Base-by-base conservation (phyloP, 768 basidiomycete species). In the Tremella fuciformis region DNA sequence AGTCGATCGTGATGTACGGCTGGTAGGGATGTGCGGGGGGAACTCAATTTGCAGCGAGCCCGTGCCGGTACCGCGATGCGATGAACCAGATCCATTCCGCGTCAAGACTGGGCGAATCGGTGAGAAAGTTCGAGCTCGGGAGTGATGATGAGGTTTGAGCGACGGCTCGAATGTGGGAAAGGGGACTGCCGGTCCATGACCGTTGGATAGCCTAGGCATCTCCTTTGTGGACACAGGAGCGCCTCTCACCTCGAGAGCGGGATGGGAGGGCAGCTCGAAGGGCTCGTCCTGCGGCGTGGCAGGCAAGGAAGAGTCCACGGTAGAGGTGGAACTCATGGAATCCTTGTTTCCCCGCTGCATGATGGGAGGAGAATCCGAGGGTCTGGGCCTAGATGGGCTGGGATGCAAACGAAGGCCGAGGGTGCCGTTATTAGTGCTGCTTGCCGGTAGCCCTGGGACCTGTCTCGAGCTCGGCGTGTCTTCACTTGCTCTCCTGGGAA, bases 21-120 rank as follows among this genome's bases (percentile, higher is more conserved):
- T 46, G 15, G 24, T 24, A 26, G 57, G 38, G n/a, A 57, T 51
- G 11, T 63, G 60, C 0, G 65, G n/a, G 7, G 71, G 66, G 42
- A 74, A 55, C 16, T 65, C 58, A 34, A 75, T 68, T 46, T 75
- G 71, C 13, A 76, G 54, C 16, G 75, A 73, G 25, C 71, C 71
- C 50, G 46, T 66, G 66, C 24, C 69, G 62, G 29, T 63, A 55
- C 71, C 58, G 9, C 60, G 38, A 46, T 62, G 57, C 58, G 61
- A 19, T 29, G 21, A 42, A 8, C 22, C 42, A 19, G 58, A 59
- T 38, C 68, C 65, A 9, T 40, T 25, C 22, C 65, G 62, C 11
- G 67, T 57, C 34, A 39, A 18, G 37, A 53, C 48, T 3, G 39
- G 40, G 16, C 64, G 47, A 2, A 55, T 55, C 16, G 67, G 70